Evolutionary conservation across 1,139 yeast genomes (phyloP), one percentile per base, ranked within the genome.

Genomic region (Keqinozyma sinolaborantium): DNA sequence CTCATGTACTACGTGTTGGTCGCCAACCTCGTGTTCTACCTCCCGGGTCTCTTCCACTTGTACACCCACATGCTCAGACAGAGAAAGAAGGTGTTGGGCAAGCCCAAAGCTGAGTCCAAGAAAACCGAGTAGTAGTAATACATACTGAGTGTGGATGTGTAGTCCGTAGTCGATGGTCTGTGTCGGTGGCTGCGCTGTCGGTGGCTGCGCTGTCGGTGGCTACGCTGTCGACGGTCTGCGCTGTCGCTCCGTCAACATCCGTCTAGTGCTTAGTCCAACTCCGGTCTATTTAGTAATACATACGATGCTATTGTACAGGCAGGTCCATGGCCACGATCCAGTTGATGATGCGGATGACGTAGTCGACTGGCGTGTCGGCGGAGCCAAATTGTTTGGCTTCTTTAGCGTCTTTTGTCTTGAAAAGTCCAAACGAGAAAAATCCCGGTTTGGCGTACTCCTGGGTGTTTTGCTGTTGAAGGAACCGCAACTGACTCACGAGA

Each of bases 21-120:
- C 39, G 69, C 58, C 2, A 66, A 77, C 32, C 68, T 92, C 60
- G 57, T 76, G 25, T 69, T 82, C 13, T 92, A 90, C 53, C 67
- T 82, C 29, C 97, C 97, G 5, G 95, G 97, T 0, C 78, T 90
- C 54, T 88, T 86, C 56, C 75, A 82, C 51, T 70, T 92, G 51
- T 92, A 79, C 63, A 71, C 84, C 12, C 92, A 94, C 56, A 92
- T 92, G 95, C 71, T 92, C 51, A 77, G 73, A 46, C 97, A 92
- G 63, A 80, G 97, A 64, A 72, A 62, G 56, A 82, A 79, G 64
- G 82, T 75, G 3, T 67, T 80, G 67, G 66, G 65, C 13, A 70
- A 60, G 45, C 43, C 32, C 33, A 32, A 16, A 34, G 46, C 45
- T 30, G 37, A 45, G 32, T 31, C 21, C 21, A 18, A 18, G 21